Base-by-base conservation (phyloP, 495 filamentous ascomycete species). In the Trichocladium antarcticum region DNA sequence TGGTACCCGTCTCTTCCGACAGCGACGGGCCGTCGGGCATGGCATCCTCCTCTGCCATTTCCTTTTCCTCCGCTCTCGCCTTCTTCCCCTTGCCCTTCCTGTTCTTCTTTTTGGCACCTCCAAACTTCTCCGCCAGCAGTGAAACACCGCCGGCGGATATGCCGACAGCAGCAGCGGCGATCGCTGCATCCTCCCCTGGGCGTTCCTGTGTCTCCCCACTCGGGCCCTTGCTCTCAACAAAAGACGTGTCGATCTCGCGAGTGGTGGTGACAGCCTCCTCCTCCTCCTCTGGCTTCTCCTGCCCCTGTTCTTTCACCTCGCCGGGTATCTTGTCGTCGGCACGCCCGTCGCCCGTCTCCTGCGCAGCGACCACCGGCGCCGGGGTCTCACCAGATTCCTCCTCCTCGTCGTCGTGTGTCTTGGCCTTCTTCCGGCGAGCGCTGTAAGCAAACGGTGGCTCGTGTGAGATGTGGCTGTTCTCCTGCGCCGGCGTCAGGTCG, bases 381-480 rank as follows among this genome's bases (percentile, higher is more conserved):
- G 42, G 10, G 8, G 40, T 32, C 42, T 50, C 50, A 11, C n/a
- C 16, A 5, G 10, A 28, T 5, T 54, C 55, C 21, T 47, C 48
- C 19, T 65, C 47, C 51, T 54, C 55, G 19, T 47, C 48, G 16
- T 65, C 47, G 50, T 50, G 51, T 19, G 60, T 67, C 50, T 64
- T 66, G 40, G 45, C 45, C 55, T 63, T 66, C 50, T 71, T 71
- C 43, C 59, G 62, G 10, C 56, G 56, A 8, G 47, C 53, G 4
- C 62, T 57, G 34, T 66, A 53, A 38, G 66, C 69, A 29, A 68
- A 69, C 2, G 63, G 64, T 34, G 60, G 60, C 3, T 69, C 67
- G 42, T 70, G 69, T 45, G 58, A 54, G 9, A 70, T 50, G 50
- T 63, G 57, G 46, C 65, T 69, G 37, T 53, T 66, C 29, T 60